Evolutionary conservation across 352 stramenopile species (phyloP), one percentile per base, ranked within the genome.

Genomic region (Phytophthora citrophthora): DNA sequence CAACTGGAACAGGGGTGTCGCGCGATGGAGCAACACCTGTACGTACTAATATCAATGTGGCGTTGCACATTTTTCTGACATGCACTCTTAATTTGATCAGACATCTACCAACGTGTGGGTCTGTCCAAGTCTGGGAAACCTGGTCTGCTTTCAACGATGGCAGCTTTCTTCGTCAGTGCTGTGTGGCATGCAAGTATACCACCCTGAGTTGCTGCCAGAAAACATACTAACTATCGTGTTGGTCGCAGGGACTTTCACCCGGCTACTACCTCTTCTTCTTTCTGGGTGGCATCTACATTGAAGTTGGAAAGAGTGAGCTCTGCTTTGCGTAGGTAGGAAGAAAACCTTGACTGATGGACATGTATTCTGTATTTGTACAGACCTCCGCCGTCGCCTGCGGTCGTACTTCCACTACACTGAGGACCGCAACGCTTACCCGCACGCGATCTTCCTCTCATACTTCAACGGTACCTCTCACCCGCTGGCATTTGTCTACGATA

Each of bases 191-290:
- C 92, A 84, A 18, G 79, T 81, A 15, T 4, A 13, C 9, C 29
- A 20, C 8, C 12, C 29, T 11, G 12, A 11, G 8, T 34, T 34
- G 29, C 29, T 34, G 29, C 3, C 29, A 34, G 9, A 34, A 34
- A 34, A 38, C 3, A 5, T n/a, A 39, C 70, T 63, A n/a, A 76
- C 53, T 8, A 44, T n/a, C 50, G n/a, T 45, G 24, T 50, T 34
- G n/a, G 18, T 26, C 11, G 32, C 47, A 95, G 83, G 88, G 88
- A 73, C 70, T 95, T 16, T 89, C 84, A n/a, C 88, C 88, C 24
- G 88, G 88, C 5, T 95, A 95, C 68, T 95, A 95, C 62, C 63
- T 94, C 18, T 95, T 95, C 66, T 95, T 95, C 70, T 81, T 95
- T 46, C 73, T 93, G 40, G 86, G 83, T 60, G 86, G 79, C 23